Percentiles rank a stretch among this genome's conserved stretches.
Conservation (phyloP, 805 yeast species). For the Candida peoriensis region DNA sequence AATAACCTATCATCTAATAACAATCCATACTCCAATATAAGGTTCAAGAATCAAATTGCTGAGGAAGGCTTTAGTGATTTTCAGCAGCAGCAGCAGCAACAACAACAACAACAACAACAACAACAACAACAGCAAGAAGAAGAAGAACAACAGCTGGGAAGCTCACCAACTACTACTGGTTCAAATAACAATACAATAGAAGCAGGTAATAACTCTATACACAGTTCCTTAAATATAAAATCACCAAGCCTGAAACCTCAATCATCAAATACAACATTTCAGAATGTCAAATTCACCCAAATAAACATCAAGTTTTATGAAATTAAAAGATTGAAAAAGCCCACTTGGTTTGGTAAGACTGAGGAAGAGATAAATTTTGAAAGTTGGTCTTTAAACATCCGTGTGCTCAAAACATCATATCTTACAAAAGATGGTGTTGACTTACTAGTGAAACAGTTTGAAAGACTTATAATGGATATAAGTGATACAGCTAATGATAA, state of each 20-base stretch:
- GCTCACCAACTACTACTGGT: conserved; percentile 3
- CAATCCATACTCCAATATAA: conserved; percentile 16
- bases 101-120: no score
- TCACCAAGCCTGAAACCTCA: conserved; percentile 7
- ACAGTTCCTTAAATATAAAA: conserved; percentile 2
- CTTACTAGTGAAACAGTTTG: conserved; percentile 31
- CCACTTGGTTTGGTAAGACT: conserved; percentile 47
- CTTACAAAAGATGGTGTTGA: not conserved
- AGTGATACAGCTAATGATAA: conserved; percentile 48
- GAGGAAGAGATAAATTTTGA: conserved; percentile 61
- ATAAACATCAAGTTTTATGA: conserved; percentile 36
- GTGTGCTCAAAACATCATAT: conserved; percentile 33
- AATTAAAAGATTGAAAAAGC: conserved; percentile 36
- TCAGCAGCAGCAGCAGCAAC: conserved; percentile 1
- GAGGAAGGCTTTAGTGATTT: conserved; percentile 1
- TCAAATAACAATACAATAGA: conserved; percentile 3
- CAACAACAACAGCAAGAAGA: no score
- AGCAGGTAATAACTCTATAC: conserved; percentile 1
- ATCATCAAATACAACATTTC: conserved; percentile 7
- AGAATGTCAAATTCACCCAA: conserved; percentile 26
- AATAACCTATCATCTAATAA: conserved; percentile 5
- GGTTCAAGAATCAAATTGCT: conserved; percentile 13
- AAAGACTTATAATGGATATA: conserved; percentile 38
- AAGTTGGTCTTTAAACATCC: conserved; percentile 55
- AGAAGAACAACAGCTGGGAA: no score